Percentiles rank a stretch among this genome's conserved stretches.
Conservation (phyloP, 2,329 filamentous ascomycete genomes). For the Colletotrichum tropicale region DNA sequence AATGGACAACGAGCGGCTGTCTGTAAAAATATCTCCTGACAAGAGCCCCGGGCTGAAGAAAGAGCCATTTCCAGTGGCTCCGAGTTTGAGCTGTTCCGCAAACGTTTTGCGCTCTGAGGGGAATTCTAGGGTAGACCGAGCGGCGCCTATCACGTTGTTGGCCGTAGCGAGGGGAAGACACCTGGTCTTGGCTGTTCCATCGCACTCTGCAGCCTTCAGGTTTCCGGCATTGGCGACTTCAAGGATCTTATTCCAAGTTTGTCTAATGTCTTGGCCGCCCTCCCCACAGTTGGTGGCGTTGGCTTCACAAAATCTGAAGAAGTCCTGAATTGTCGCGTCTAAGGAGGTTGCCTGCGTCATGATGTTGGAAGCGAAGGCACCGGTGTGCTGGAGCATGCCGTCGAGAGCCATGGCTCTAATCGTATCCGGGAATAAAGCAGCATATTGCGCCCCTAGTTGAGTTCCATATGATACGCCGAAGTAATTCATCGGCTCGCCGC, state of each 20-base stretch:
- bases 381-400: slow-evolving; percentile 12
- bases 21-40: not conserved
- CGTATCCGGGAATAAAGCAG: not conserved
- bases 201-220: slow-evolving; percentile 2
- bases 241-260: slow-evolving; percentile 1
- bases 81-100: not conserved
- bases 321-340: slow-evolving; percentile 12
- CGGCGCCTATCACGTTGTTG: not conserved
- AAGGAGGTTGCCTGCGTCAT: slow-evolving; percentile 15
- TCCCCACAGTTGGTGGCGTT: not conserved
- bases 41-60: not conserved
- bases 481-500: slow-evolving; percentile 2
- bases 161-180: not conserved
- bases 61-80: not conserved
- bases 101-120: not conserved
- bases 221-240: not conserved
- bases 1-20: not conserved
- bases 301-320: slow-evolving; percentile 11
- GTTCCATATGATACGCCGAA: slow-evolving; percentile 14
- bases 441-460: slow-evolving; percentile 2
- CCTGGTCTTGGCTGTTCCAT: not conserved
- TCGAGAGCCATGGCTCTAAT: slow-evolving; percentile 13
- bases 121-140: slow-evolving; percentile 4
- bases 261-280: not conserved
- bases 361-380: slow-evolving; percentile 3